phyloP scores from a whole-genome alignment of 2,329 filamentous ascomycete genomes.

The Talaromyces sp. region DNA sequence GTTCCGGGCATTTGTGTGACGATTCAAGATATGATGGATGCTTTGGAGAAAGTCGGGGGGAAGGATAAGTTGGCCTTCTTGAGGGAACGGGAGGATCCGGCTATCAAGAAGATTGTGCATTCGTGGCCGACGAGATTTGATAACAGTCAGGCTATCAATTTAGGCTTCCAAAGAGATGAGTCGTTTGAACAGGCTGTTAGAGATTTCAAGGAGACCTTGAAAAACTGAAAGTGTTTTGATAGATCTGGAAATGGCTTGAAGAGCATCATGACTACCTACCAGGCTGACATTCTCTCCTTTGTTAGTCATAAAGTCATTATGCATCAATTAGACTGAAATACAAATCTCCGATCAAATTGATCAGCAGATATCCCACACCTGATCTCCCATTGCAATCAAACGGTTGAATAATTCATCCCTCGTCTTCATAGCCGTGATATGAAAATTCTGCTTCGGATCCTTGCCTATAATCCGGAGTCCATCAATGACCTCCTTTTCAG shows the following conservation, averaged over 20 bases:
- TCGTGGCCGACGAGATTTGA: slow-evolving; percentile 57
- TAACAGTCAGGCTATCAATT: slow-evolving; percentile 47
- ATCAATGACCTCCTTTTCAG: slow-evolving; percentile 67
- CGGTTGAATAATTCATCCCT: slow-evolving; percentile 80
- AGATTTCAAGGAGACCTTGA: slow-evolving; percentile 37
- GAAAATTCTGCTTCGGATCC: slow-evolving; percentile 50
- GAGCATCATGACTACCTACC: neutral
- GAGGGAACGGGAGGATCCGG: slow-evolving; percentile 50
- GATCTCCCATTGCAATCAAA: slow-evolving; percentile 67
- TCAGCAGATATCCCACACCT: slow-evolving; percentile 79
- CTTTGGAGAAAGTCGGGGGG: slow-evolving; percentile 53
- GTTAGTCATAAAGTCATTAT: neutral
- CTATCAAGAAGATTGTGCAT: slow-evolving; percentile 51
- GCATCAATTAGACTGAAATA: neutral
- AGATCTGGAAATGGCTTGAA: no score
- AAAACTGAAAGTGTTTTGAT: neutral
- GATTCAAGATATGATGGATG: slow-evolving; percentile 55
- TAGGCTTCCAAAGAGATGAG: slow-evolving; percentile 53
- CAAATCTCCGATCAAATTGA: neutral
- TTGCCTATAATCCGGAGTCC: slow-evolving; percentile 65
- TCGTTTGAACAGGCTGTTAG: slow-evolving; percentile 54
- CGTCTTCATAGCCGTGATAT: slow-evolving; percentile 67
- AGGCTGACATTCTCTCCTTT: no score
- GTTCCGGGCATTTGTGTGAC: slow-evolving; percentile 54
- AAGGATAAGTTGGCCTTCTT: slow-evolving; percentile 51